Base-by-base conservation (phyloP, 495 filamentous ascomycete species). In the Wilcoxina mikolae region DNA sequence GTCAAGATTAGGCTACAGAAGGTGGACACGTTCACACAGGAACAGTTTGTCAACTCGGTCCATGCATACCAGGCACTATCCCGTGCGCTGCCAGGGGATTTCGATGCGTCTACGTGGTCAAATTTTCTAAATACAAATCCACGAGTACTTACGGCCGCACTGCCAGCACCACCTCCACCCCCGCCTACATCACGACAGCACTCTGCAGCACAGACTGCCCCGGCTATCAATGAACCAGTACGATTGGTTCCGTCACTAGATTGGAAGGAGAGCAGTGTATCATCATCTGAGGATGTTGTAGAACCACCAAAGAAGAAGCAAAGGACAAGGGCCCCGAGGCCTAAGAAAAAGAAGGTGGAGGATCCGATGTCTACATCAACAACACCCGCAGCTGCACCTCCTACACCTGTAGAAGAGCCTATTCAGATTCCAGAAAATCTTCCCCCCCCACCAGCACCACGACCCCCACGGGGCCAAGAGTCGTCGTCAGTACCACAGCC, bases 1-100 rank as follows among this genome's bases (percentile, higher is more conserved):
- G 93, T 98, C 56, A 95, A 86, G 68, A 69, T 98, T 47, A 86
- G 85, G 59, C 73, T 98, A 29, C 82, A 87, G 20, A 83, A 87
- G 1, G 84, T 95, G 24, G 77, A 85, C 10, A 87, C 78, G 29
- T 78, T 80, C 51, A 70, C 80, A 48, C 85, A 88, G 62, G 80
- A 71, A 63, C 79, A 83, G 64, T 83, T 81, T 63, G 67, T 80
- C 35, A 77, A 76, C 52, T 68, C 74, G 72, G 55, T 77, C 74
- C 65, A 67, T 77, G 58, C 83, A 72, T 71, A 71, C 31, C 68
- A 63, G 54, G 68, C 67, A 33, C 50, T 69, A 7, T 67, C 60
- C 29, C 77, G 75, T 56, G 65, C 74, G 20, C 74, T 79, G 53
- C 76, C 79, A 1, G 72, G 74, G 57, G 79, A 77, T 27, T 81